Percentiles rank a stretch among this genome's conserved stretches.
phyloP scores from a whole-genome alignment of 129 eudicot species.

The Calendula officinalis region DNA sequence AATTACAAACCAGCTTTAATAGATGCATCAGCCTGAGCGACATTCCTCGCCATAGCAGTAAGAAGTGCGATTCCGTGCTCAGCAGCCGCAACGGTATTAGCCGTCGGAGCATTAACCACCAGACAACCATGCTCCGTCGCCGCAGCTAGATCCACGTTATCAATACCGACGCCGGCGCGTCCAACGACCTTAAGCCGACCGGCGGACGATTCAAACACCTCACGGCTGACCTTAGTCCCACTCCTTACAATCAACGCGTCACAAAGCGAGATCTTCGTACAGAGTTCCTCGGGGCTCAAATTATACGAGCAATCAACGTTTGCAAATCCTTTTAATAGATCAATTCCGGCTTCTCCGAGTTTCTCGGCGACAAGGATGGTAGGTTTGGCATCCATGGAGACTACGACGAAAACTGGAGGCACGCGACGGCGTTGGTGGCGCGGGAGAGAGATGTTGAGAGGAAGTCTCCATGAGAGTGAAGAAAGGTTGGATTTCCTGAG shows the following conservation, averaged over 20 bases:
- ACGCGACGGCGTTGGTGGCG: conserved; percentile 32
- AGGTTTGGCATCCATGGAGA: conserved; percentile 68
- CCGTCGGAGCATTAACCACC: conserved; percentile 93
- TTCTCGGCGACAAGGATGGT: conserved; percentile 89
- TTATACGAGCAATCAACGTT: conserved; percentile 92
- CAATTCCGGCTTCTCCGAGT: conserved; percentile 85
- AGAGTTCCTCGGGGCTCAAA: conserved; percentile 73
- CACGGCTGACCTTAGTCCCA: conserved; percentile 83
- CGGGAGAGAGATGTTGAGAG: conserved; percentile 23
- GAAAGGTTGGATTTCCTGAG: conserved; percentile 6
- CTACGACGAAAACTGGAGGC: conserved; percentile 35
- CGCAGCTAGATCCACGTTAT: conserved; percentile 93
- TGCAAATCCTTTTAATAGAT: conserved; percentile 60
- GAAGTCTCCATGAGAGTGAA: background rate
- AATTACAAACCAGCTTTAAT: conserved; percentile 61
- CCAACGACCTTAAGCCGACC: conserved; percentile 93
- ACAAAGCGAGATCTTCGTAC: conserved; percentile 88
- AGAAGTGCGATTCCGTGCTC: conserved; percentile 92
- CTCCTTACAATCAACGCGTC: conserved; percentile 94
- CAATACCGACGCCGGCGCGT: conserved; percentile 92
- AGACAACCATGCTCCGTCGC: conserved; percentile 96
- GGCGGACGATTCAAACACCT: conserved; percentile 79
- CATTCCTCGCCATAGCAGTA: conserved; percentile 83
- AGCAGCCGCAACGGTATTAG: conserved; percentile 94
- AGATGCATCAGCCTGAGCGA: conserved; percentile 95